A percentile compares a stretch with the other conserved stretches of the same genome.
Evolutionary conservation across 192 early-diverging fungal species (phyloP).

Genomic region (Rhizophagus clarus): DNA sequence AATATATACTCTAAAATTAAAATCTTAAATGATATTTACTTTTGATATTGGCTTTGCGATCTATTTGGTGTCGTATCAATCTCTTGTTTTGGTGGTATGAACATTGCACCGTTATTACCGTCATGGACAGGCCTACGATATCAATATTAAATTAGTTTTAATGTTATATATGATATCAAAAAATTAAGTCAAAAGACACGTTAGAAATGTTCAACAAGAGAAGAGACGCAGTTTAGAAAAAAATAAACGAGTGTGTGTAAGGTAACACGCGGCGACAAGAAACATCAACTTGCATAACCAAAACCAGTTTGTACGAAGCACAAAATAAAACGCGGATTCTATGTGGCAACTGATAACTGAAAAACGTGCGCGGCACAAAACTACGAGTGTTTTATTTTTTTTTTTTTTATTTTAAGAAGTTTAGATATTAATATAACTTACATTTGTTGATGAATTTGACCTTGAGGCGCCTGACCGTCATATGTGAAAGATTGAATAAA

Average conservation of each 20-base stretch:
- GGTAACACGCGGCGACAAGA: slow-evolving; percentile 27
- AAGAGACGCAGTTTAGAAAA: neutral
- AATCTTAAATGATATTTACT: neutral
- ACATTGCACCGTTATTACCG: slow-evolving; percentile 7
- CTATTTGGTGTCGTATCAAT: neutral
- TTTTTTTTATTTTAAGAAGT: neutral
- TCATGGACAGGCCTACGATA: slow-evolving; percentile 24
- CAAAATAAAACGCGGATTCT: slow-evolving; percentile 16
- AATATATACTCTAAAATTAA: neutral
- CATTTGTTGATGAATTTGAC: slow-evolving; percentile 33
- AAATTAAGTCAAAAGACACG: neutral
- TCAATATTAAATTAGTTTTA: neutral
- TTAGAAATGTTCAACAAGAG: slow-evolving; percentile 3
- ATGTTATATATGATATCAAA: neutral
- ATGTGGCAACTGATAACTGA: neutral
- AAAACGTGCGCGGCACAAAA: neutral
- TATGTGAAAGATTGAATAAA: slow-evolving; percentile 17
- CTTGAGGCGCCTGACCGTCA: neutral
- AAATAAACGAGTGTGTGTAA: slow-evolving; percentile 20
- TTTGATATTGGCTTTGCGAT: slow-evolving; percentile 14
- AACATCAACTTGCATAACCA: slow-evolving; percentile 12
- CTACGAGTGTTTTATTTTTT: slow-evolving; percentile 1
- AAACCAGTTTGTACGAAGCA: slow-evolving; percentile 30
- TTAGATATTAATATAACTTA: slow-evolving; percentile 10
- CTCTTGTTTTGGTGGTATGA: slow-evolving; percentile 9